Base-by-base conservation (phyloP, 108 stramenopile genomes). In the Conticribra weissflogii region DNA sequence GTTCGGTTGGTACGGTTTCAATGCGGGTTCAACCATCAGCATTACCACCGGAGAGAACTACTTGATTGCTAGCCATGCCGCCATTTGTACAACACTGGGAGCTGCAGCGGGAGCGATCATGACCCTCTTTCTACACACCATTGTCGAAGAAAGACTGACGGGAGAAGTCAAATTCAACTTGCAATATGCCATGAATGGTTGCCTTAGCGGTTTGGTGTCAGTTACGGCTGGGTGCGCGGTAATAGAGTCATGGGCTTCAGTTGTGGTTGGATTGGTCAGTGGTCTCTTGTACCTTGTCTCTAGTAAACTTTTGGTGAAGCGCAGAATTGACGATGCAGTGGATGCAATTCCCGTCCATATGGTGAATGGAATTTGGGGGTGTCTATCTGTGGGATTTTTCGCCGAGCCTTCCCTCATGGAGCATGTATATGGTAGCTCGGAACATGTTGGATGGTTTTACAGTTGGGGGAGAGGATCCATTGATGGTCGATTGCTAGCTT, bases 1-100 rank as follows among this genome's bases (percentile, higher is more conserved):
- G 95, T 90, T 94, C 74, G 95, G 94, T 17, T 91, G 96, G 96
- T 94, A 88, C 46, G 95, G 95, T n/a, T 97, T 97, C 86, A 97
- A 96, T 79, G 74, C 82, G 12, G 94, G 91, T 16, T 86, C 85
- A 30, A 88, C 90, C 27, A 56, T 94, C 17, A 49, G 61, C 30
- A 57, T 95, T 7, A 68, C 55, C 28, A 55, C 66, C 3, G n/a
- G 46, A 21, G 56, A 55, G 45, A 61, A 63, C n/a, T 50, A 57
- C 31, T 29, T 41, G 21, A 30, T 89, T 53, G 88, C 86, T 7
- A 81, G 91, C 8, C 62, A 79, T 31, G 78, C 76, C 5, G 94
- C 88, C 36, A 92, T 96, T 15, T 89, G 87, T 50, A 96, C 96
- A 9, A 93, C 95, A 16, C 66, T 96, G 24, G 77, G 90, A 8